Evolutionary conservation across 345 rosid genomes (phyloP).

Genomic region (Raphanus raphanistrum): DNA sequence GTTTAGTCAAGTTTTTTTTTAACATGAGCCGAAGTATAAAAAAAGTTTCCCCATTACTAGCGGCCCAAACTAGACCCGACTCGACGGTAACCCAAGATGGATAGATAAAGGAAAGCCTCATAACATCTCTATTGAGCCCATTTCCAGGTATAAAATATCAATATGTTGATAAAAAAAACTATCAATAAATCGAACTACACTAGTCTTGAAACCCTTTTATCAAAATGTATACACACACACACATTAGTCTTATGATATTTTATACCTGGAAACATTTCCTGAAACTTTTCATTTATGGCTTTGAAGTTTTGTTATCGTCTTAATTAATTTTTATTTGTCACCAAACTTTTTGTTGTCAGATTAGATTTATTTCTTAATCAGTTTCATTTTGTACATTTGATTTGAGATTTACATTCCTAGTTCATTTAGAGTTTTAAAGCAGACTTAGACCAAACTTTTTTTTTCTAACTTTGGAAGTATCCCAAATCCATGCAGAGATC

Average conservation of each 20-base stretch:
- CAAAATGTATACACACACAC: not conserved
- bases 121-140: not conserved
- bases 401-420: not conserved
- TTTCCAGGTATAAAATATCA: not conserved
- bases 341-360: not conserved
- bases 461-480: no score
- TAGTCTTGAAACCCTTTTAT: not conserved
- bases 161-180: not conserved
- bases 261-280: not conserved
- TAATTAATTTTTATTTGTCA: not conserved
- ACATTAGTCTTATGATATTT: not conserved
- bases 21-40: not conserved
- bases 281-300: not conserved
- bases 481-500: no score
- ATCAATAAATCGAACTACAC: not conserved
- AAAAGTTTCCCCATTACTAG: not conserved
- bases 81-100: not conserved
- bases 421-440: not conserved
- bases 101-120: not conserved
- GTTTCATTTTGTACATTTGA: not conserved
- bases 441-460: not conserved
- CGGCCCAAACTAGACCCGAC: constrained; percentile 14
- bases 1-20: not conserved
- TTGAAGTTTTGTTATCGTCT: not conserved
- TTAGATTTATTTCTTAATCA: not conserved